Evolutionary conservation across 345 rosid species (phyloP).

Genomic region (Psidium guajava): DNA sequence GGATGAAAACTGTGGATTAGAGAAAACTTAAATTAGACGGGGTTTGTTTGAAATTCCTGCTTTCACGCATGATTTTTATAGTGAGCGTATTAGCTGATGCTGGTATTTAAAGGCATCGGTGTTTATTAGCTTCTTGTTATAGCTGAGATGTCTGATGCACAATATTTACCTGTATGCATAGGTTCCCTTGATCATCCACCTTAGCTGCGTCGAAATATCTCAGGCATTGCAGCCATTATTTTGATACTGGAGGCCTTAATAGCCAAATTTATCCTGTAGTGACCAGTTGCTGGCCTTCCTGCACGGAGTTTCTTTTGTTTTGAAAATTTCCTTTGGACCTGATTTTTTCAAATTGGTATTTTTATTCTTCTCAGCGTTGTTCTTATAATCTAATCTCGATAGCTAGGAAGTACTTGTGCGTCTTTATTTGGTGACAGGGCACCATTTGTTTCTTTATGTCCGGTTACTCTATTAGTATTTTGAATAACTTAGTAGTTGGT

Average conservation of each 20-base stretch:
- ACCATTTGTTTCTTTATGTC: not conserved
- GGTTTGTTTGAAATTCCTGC: not conserved
- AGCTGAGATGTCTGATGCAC: not conserved
- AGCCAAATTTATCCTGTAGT: not conserved
- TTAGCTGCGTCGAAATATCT: not conserved
- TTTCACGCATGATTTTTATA: not conserved
- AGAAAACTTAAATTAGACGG: not conserved
- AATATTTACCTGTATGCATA: not conserved
- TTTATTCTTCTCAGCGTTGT: not conserved
- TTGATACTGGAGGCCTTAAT: not conserved
- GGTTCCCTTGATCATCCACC: not conserved
- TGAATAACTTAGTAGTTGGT: not conserved
- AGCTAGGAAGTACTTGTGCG: not conserved
- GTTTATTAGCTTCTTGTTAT: not conserved
- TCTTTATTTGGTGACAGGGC: not conserved
- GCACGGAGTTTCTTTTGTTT: not conserved
- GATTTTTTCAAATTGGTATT: not conserved
- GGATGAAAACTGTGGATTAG: not conserved
- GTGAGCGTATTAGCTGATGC: not conserved
- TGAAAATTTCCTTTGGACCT: not conserved
- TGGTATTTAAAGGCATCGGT: not conserved
- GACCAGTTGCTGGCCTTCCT: not conserved
- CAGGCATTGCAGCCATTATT: not conserved
- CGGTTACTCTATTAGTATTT: not conserved
- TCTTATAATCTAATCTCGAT: not conserved